A percentile compares a stretch with the other conserved stretches of the same genome.
Evolutionary conservation across 1,139 yeast species (phyloP).

Genomic region (Pichia sp.): DNA sequence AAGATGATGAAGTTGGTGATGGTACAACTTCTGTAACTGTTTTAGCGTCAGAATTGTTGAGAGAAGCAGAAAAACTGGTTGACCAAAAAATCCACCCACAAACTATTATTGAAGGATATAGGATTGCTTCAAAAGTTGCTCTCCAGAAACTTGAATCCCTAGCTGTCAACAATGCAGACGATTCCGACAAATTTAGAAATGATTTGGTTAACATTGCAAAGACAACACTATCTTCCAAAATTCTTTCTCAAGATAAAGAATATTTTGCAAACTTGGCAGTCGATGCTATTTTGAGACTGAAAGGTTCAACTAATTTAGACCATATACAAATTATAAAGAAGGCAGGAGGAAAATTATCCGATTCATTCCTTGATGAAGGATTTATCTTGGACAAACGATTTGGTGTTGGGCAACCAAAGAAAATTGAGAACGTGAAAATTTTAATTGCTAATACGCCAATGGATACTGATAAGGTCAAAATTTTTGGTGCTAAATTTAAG

Average conservation of each 20-base stretch:
- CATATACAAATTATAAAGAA: slow-evolving; percentile 91
- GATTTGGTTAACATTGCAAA: slow-evolving; percentile 84
- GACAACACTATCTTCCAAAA: slow-evolving; percentile 90
- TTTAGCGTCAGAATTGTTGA: slow-evolving; percentile 78
- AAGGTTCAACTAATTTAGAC: slow-evolving; percentile 91
- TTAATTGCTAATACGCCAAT: slow-evolving; percentile 92
- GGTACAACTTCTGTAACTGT: slow-evolving; percentile 99
- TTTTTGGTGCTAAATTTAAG: slow-evolving; percentile 95
- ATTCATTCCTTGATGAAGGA: slow-evolving; percentile 93
- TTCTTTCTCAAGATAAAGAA: slow-evolving; percentile 89
- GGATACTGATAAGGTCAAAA: slow-evolving; percentile 96
- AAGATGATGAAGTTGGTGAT: slow-evolving; percentile 98
- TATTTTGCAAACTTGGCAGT: slow-evolving; percentile 87
- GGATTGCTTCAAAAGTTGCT: slow-evolving; percentile 83
- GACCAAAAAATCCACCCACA: slow-evolving; percentile 96
- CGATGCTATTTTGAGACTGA: slow-evolving; percentile 84
- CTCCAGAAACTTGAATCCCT: slow-evolving; percentile 67
- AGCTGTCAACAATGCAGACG: slow-evolving; percentile 67
- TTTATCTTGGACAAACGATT: slow-evolving; percentile 85
- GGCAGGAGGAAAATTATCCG: slow-evolving; percentile 85
- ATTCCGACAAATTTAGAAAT: slow-evolving; percentile 57
- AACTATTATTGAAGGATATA: slow-evolving; percentile 90
- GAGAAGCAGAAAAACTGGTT: slow-evolving; percentile 91
- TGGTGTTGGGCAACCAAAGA: slow-evolving; percentile 91
- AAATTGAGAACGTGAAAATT: slow-evolving; percentile 73